Evolutionary conservation across 208 protist genomes (phyloP), one percentile per base, ranked within the genome.

Genomic region (Crithidia sp.): DNA sequence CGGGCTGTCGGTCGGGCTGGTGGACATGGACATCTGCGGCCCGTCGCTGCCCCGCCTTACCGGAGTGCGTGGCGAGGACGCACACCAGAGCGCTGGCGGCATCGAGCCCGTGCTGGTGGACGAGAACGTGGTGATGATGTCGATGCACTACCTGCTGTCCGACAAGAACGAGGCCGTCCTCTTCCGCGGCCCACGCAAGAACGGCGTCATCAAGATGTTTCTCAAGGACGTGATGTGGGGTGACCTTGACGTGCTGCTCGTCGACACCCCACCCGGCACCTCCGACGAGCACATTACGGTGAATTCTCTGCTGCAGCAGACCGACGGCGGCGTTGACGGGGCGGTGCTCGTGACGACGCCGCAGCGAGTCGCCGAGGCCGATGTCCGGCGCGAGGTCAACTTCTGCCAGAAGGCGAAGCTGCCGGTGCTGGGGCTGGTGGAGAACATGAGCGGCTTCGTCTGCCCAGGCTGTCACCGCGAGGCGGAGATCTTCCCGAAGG

Each of bases 21-120:
- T 99, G 7, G 99, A 99, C 81, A 72, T 99, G 16, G 99, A 99
- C 87, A 98, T 99, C 56, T 99, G 99, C 81, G 99, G 99, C n/a
- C 99, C 99, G 14, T 95, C 89, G 37, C 74, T 96, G 57, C 94
- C 94, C 55, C 88, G 92, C 17, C 76, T 97, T 19, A 94, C 88
- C 2, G 94, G 94, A 10, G 88, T 88, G 47, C 88, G 89, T 10
- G 86, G 81, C 52, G 97, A 99, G 80, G 86, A 96, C 76, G 93
- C 97, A 36, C 97, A 98, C 77, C 91, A 92, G 70, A 97, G 88
- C 74, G 81, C 87, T 41, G 77, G 79, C 60, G 98, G 98, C 5
- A 99, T 98, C 86, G 92, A 96, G 70, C 98, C 98, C 16, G 92
- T 99, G n/a, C 93, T 95, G 64, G 94, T 98, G 19, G 81, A 97